These are phyloP conservation scores for Breynia disticha DNA, from an alignment of 441 rosid species.

Conservation along the genomic window DNA sequence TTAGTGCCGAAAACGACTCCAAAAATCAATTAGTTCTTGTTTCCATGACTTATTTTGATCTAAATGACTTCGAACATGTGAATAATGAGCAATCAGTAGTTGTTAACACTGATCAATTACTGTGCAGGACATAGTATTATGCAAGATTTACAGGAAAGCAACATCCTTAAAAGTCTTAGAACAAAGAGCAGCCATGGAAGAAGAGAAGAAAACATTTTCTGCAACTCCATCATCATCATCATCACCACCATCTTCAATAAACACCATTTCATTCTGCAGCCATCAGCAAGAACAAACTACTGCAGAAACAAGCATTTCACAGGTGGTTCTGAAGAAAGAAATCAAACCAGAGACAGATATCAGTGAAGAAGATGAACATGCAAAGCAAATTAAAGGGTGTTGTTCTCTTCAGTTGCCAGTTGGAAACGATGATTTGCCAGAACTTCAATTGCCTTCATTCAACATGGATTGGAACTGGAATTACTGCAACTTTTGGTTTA, in stretches of 20 bases:
- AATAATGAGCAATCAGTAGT: too few species aligned
- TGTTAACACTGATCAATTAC: too few species aligned
- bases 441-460: slow-evolving; percentile 56
- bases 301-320: slow-evolving; percentile 12
- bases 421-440: slow-evolving; percentile 41
- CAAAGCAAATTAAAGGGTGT: slow-evolving; percentile 8
- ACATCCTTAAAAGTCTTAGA: slow-evolving; percentile 76
- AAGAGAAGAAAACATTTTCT: slow-evolving; percentile 22
- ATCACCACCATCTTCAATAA: slow-evolving; percentile 6
- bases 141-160: slow-evolving; percentile 90
- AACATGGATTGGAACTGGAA: slow-evolving; percentile 44
- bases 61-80: too few species aligned
- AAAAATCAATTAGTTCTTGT: too few species aligned
- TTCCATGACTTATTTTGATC: too few species aligned
- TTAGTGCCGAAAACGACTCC: too few species aligned
- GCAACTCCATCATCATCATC: slow-evolving; percentile 32
- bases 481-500: slow-evolving; percentile 42
- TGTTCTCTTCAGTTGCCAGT: slow-evolving; percentile 29
- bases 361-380: not conserved
- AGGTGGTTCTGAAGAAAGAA: slow-evolving; percentile 34
- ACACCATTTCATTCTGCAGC: slow-evolving; percentile 19
- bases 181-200: slow-evolving; percentile 76
- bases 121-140: slow-evolving; percentile 68
- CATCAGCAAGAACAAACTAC: slow-evolving; percentile 26
- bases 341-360: not conserved